Evolutionary conservation across 2,329 filamentous ascomycete species (phyloP).

Genomic region (Neofusicoccum umdonicola): DNA sequence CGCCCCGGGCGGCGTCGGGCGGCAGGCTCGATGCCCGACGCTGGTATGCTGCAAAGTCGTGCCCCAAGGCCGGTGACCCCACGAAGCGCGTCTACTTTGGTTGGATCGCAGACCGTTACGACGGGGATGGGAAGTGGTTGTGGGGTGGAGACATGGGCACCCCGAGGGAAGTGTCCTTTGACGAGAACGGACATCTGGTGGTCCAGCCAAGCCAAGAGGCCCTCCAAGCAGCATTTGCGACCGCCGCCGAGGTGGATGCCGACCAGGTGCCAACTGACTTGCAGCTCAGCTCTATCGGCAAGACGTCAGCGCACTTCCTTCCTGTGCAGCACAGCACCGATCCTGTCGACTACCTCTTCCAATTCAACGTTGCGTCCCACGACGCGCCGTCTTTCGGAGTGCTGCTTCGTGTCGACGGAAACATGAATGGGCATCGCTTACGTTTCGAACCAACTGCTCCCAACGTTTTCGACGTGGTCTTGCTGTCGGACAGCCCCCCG

Average conservation of each 20-base stretch:
- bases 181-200: conserved; percentile 26
- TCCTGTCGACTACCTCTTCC: conserved; percentile 4
- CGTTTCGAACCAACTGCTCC: conserved; percentile 8
- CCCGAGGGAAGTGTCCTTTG: conserved; percentile 32
- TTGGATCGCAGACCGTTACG: conserved; percentile 35
- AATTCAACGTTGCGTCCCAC: background rate
- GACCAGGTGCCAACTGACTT: background rate
- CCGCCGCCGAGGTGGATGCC: background rate
- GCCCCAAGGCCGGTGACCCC: conserved; percentile 25
- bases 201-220: conserved; percentile 21
- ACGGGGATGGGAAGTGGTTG: conserved; percentile 37
- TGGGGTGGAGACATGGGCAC: conserved; percentile 39
- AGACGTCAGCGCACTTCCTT: background rate
- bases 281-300: background rate
- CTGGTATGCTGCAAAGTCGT: conserved; percentile 39
- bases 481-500: conserved; percentile 33
- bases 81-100: conserved; percentile 35
- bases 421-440: conserved; percentile 20
- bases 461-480: conserved; percentile 20
- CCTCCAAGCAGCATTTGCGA: conserved; percentile 5
- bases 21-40: conserved; percentile 37
- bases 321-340: background rate
- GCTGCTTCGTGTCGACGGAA: conserved; percentile 15
- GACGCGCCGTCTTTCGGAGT: conserved; percentile 18
- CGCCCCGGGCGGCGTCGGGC: conserved; percentile 28